Conservation (phyloP, 805 yeast species). For the Ascoidea tarda region DNA sequence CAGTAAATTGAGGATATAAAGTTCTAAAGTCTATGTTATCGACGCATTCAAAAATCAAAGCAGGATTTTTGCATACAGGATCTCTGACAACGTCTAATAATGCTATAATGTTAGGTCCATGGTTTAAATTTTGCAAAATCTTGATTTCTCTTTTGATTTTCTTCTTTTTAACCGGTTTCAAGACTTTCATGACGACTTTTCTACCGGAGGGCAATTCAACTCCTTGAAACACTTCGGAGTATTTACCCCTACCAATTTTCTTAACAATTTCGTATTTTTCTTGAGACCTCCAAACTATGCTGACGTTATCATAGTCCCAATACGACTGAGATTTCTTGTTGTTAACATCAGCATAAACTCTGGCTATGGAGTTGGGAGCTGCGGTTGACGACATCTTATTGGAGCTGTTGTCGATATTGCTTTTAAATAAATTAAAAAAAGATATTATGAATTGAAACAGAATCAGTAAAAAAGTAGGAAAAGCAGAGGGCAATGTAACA, state of each 20-base stretch:
- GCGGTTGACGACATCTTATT: no score
- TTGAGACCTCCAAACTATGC: conserved; percentile 74
- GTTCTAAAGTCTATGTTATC: conserved; percentile 73
- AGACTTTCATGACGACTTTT: conserved; percentile 71
- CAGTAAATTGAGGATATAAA: conserved; percentile 66
- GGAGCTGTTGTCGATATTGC: no score
- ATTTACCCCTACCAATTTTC: conserved; percentile 87
- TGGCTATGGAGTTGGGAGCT: conserved; percentile 24
- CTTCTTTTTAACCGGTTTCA: conserved; percentile 87
- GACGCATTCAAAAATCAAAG: conserved; percentile 74
- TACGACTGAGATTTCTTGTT: conserved; percentile 62
- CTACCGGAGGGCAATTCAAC: conserved; percentile 48
- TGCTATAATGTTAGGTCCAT: conserved; percentile 72
- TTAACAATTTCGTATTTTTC: conserved; percentile 64
- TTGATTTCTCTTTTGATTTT: conserved; percentile 84
- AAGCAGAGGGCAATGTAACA: no score
- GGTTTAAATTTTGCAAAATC: conserved; percentile 70
- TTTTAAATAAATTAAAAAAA: no score
- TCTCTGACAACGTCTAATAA: conserved; percentile 75
- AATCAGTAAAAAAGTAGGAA: no score
- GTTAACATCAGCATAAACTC: conserved; percentile 79
- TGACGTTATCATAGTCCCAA: conserved; percentile 74
- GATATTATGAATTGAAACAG: no score
- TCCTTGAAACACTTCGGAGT: conserved; percentile 90
- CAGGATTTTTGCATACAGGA: conserved; percentile 69